Evolutionary conservation across 2,329 filamentous ascomycete genomes (phyloP).

Genomic region (Alternaria solani): DNA sequence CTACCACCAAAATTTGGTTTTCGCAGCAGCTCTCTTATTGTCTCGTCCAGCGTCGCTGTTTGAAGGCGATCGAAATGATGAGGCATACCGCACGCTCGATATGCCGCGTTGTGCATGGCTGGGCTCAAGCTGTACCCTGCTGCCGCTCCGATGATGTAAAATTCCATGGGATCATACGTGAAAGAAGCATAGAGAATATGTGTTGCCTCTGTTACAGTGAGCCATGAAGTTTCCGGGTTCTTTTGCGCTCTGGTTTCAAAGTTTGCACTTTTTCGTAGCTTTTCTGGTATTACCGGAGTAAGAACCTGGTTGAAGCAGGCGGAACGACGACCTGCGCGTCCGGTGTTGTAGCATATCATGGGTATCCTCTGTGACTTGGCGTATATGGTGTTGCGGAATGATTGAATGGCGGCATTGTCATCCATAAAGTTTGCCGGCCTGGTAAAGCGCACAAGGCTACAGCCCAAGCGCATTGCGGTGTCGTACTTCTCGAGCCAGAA

Average conservation of each 20-base stretch:
- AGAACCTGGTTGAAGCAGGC: conserved; percentile 71
- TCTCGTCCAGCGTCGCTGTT: conserved; percentile 63
- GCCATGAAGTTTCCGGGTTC: conserved; percentile 54
- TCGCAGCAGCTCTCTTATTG: conserved; percentile 67
- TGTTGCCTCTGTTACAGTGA: conserved; percentile 71
- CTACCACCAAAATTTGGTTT: conserved; percentile 75
- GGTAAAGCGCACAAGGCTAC: conserved; percentile 68
- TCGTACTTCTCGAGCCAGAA: conserved; percentile 66
- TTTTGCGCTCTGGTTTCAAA: conserved; percentile 49
- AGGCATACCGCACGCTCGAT: conserved; percentile 70
- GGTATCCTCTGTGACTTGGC: conserved; percentile 59
- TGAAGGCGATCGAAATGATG: conserved; percentile 71
- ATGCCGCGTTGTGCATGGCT: conserved; percentile 77
- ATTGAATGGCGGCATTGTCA: conserved; percentile 69
- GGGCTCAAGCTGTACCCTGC: conserved; percentile 78
- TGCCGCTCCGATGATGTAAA: conserved; percentile 76
- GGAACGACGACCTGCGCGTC: conserved; percentile 67
- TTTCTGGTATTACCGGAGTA: conserved; percentile 66
- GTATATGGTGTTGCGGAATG: conserved; percentile 62
- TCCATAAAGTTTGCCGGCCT: conserved; percentile 64
- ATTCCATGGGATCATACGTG: conserved; percentile 72
- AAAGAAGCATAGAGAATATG: conserved; percentile 72
- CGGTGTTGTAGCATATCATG: conserved; percentile 71
- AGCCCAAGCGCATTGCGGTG: conserved; percentile 65
- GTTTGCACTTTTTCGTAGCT: conserved; percentile 47